These are phyloP conservation scores for Lotus japonicus DNA, from an alignment of 306 rosid species.

Conservation along the genomic window DNA sequence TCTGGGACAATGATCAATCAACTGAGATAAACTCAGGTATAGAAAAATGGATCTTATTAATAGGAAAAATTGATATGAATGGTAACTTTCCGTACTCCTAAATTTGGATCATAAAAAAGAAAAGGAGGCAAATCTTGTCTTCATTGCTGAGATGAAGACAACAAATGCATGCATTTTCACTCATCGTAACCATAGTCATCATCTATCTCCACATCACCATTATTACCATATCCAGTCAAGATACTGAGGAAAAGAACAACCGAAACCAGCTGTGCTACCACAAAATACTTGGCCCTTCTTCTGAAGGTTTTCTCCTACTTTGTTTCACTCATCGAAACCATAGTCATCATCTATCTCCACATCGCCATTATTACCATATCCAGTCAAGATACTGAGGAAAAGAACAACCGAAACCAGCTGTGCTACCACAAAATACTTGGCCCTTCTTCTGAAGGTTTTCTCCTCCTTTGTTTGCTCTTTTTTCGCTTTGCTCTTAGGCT, in stretches of 20 bases:
- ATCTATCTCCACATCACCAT: conserved; percentile 58
- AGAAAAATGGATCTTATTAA: conserved; percentile 4
- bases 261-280: conserved; percentile 66
- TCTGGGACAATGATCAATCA: neutral
- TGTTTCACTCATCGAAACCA: no score
- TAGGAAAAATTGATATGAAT: neutral
- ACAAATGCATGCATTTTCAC: conserved; percentile 23
- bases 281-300: conserved; percentile 67
- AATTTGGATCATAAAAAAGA: conserved; percentile 4
- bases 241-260: conserved; percentile 70
- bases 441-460: conserved; percentile 68
- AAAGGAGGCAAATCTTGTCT: neutral
- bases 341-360: conserved; percentile 66
- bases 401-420: conserved; percentile 68
- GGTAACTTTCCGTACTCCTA: conserved; percentile 15
- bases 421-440: conserved; percentile 63
- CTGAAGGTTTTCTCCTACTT: conserved; percentile 70
- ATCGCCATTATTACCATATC: conserved; percentile 43
- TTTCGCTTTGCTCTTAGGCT: conserved; percentile 69
- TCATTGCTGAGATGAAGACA: no score
- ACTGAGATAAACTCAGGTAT: neutral
- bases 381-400: conserved; percentile 60
- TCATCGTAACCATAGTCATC: conserved; percentile 46
- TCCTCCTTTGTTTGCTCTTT: conserved; percentile 74
- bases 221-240: conserved; percentile 40